Percentiles rank a stretch among this genome's conserved stretches.
Conservation (phyloP, 176 grass and related monocot species). For the Themeda triandra region DNA sequence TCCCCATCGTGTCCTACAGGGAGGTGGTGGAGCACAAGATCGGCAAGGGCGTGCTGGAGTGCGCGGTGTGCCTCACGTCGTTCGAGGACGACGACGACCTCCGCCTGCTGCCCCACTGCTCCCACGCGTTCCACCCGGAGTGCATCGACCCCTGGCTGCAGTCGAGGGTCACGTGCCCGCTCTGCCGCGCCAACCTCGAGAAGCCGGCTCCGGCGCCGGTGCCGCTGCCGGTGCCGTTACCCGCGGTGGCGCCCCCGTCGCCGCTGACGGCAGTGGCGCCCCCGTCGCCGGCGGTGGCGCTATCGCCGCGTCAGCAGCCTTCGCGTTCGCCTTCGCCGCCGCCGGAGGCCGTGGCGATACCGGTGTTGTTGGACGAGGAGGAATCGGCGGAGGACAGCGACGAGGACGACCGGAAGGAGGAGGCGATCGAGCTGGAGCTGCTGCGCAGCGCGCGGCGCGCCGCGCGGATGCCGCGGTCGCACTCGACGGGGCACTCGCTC, state of each 20-base stretch:
- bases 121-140: slow-evolving; percentile 87
- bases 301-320: background rate
- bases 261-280: background rate
- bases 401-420: slow-evolving; percentile 51
- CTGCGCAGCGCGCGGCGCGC: slow-evolving; percentile 52
- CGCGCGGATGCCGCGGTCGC: slow-evolving; percentile 52
- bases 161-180: slow-evolving; percentile 67
- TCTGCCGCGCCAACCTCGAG: slow-evolving; percentile 64
- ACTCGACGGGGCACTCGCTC: slow-evolving; percentile 44
- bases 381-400: slow-evolving; percentile 11
- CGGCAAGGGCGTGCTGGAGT: slow-evolving; percentile 64
- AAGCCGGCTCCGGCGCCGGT: background rate
- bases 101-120: slow-evolving; percentile 79
- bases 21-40: slow-evolving; percentile 73
- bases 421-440: slow-evolving; percentile 57
- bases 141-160: slow-evolving; percentile 92
- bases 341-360: slow-evolving; percentile 36
- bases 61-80: slow-evolving; percentile 85
- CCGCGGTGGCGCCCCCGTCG: background rate
- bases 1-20: slow-evolving; percentile 63
- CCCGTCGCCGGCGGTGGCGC: slow-evolving; percentile 10
- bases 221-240: background rate
- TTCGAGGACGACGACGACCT: slow-evolving; percentile 87
- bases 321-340: background rate
- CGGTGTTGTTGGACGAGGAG: slow-evolving; percentile 1